Evolutionary conservation across 2,329 filamentous ascomycete species (phyloP).

Genomic region (Exophiala aquamarina): DNA sequence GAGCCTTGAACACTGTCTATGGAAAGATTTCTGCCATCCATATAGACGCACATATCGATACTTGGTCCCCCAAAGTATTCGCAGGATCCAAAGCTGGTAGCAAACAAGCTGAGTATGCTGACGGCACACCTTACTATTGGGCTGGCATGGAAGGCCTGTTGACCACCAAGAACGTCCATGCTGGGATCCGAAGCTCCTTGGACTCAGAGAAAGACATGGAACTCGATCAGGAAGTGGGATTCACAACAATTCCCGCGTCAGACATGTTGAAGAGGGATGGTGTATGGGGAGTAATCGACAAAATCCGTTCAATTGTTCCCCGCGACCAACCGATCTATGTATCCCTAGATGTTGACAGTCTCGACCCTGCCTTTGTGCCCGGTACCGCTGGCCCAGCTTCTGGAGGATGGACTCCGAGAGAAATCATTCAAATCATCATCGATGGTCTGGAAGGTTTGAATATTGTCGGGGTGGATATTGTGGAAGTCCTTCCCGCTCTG

Average conservation of each 20-base stretch:
- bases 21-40: conserved; percentile 69
- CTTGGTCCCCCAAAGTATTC: no score
- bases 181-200: conserved; percentile 74
- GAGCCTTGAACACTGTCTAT: conserved; percentile 63
- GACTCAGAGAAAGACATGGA: background rate
- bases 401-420: conserved; percentile 84
- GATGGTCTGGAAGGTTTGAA: conserved; percentile 79
- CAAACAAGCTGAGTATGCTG: conserved; percentile 73
- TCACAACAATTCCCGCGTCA: conserved; percentile 52
- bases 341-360: conserved; percentile 71
- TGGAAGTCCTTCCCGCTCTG: conserved; percentile 83
- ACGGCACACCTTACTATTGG: conserved; percentile 88
- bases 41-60: conserved; percentile 76
- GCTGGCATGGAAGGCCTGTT: conserved; percentile 77
- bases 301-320: conserved; percentile 47
- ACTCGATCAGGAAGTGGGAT: conserved; percentile 34
- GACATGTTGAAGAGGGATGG: conserved; percentile 52
- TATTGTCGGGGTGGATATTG: conserved; percentile 82
- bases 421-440: conserved; percentile 79
- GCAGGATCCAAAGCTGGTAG: no score
- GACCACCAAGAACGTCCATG: conserved; percentile 73
- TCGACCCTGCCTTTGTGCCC: conserved; percentile 68
- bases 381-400: conserved; percentile 86
- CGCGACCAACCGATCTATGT: conserved; percentile 68
- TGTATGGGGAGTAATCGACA: conserved; percentile 45